Evolutionary conservation across 169 alveolate species (phyloP).

Genomic region (Cystoisospora suis): DNA sequence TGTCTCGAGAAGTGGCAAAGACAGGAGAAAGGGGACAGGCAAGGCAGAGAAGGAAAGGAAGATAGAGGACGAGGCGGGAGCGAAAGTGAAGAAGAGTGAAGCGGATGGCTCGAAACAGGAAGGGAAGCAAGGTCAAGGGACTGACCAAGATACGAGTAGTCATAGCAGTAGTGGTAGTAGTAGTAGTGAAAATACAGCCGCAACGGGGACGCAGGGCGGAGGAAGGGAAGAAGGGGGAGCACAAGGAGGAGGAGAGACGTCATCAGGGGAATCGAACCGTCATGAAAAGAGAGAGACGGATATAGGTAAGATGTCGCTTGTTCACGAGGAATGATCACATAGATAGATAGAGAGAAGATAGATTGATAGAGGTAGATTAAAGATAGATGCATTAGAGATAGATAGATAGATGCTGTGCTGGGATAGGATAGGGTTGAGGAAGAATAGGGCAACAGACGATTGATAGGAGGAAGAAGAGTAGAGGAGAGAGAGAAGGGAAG

Average conservation of each 20-base stretch:
- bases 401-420: no score
- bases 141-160: background rate
- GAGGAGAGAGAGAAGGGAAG: background rate
- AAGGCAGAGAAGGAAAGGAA: background rate
- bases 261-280: no score
- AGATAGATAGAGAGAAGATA: no score
- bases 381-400: no score
- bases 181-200: background rate
- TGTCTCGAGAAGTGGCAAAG: background rate
- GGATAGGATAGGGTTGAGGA: no score
- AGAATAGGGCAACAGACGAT: background rate
- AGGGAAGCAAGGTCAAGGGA: background rate
- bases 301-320: no score
- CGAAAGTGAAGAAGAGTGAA: background rate
- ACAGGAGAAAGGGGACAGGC: background rate
- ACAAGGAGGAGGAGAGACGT: background rate
- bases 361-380: no score
- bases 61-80: slow-evolving; percentile 18
- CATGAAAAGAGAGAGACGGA: no score
- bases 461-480: background rate
- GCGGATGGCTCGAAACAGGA: background rate
- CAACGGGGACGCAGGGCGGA: background rate
- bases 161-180: slow-evolving; percentile 2
- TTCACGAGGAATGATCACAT: no score
- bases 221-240: background rate